phyloP scores from a whole-genome alignment of 2,329 filamentous ascomycete genomes.

The Fusarium sulawesiense region DNA sequence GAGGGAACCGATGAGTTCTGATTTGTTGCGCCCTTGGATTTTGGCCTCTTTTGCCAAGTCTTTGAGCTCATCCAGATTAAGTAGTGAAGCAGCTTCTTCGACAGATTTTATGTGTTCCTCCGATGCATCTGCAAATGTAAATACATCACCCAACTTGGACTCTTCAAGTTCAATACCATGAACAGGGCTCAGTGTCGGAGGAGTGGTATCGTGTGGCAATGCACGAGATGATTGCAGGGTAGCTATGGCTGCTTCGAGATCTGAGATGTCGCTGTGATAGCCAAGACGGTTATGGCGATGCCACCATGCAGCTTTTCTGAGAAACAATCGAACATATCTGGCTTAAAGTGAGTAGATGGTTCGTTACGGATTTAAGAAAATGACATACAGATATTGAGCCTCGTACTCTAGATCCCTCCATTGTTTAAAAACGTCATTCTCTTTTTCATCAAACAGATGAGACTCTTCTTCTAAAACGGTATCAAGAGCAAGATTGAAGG shows the following conservation, averaged over 20 bases:
- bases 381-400: slow-evolving; percentile 84
- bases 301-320: slow-evolving; percentile 92
- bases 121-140: slow-evolving; percentile 84
- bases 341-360: slow-evolving; percentile 17
- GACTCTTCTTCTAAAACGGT: slow-evolving; percentile 90
- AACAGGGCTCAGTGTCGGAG: slow-evolving; percentile 29
- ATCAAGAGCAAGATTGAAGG: slow-evolving; percentile 91
- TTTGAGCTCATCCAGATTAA: slow-evolving; percentile 91
- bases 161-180: slow-evolving; percentile 55
- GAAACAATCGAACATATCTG: slow-evolving; percentile 91
- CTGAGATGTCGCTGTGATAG: slow-evolving; percentile 85
- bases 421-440: slow-evolving; percentile 78
- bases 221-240: slow-evolving; percentile 69
- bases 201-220: slow-evolving; percentile 60
- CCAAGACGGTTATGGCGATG: slow-evolving; percentile 81
- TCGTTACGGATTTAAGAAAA: background rate
- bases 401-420: slow-evolving; percentile 85
- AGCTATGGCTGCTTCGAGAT: slow-evolving; percentile 74
- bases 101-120: slow-evolving; percentile 78
- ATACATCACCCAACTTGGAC: slow-evolving; percentile 63
- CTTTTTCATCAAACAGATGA: slow-evolving; percentile 85
- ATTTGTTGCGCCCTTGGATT: slow-evolving; percentile 87
- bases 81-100: slow-evolving; percentile 83
- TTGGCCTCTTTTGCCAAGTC: slow-evolving; percentile 85
- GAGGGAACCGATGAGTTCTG: slow-evolving; percentile 79